Evolutionary conservation across 2,329 filamentous ascomycete species (phyloP), one percentile per base, ranked within the genome.

Genomic region (Fusarium piperis): DNA sequence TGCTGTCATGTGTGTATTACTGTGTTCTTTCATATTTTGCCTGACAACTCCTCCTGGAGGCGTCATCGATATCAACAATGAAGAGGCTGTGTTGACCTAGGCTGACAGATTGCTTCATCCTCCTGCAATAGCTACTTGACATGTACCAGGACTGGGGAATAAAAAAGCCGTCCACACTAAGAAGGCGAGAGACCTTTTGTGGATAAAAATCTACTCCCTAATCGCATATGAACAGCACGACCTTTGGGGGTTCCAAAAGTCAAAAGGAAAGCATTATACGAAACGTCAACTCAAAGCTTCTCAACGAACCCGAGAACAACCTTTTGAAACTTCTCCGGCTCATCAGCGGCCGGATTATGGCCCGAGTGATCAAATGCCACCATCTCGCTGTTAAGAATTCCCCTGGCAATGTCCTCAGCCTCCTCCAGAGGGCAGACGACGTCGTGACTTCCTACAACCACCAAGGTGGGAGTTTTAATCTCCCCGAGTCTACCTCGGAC

Each of bases 301-400:
- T 4, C 18, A 3, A 70, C 33, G 13, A 67, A 67, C 1, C 9
- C 5, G 4, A 26, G 58, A 5, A 70, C 18, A 10, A 60, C 55
- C 30, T 20, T n/a, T 8, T 44, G 48, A 33, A 67, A 67, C 28
- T 16, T 39, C 6, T 51, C 41, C 4, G 65, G 51, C 20, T 67
- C 65, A 16, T 67, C 63, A 5, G 35, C 18, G 7, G 63, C 57
- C n/a, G 65, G 63, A 2, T 67, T 62, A 23, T 67, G 65, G 8
- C 28, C 57, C 2, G 63, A 57, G 15, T 52, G 39, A 30, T 67
- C 57, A 10, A 67, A 67, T 2, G 67, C 9, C 11, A 67, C 51
- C 13, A 67, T 41, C 4, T 67, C 41, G 11, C 57, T 67, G 6
- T 32, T 15, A 0, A 20, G 15, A 1, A 67, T 53, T 2, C 15